Evolutionary conservation across 1,284 basidiomycete species (phyloP).

Genomic region (Ganoderma lucidum): DNA sequence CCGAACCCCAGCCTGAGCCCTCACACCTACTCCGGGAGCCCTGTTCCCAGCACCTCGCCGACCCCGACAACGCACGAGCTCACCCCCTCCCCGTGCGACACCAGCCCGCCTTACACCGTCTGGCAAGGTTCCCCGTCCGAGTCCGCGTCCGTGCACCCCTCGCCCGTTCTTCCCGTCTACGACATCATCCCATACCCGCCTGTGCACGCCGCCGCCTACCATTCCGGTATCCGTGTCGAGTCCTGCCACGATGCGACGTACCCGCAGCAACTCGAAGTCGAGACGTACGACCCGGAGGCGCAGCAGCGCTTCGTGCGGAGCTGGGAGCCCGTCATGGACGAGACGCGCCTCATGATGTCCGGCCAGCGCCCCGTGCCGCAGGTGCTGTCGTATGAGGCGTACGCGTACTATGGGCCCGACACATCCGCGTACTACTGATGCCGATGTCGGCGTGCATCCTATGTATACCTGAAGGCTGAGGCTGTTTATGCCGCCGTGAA

Average conservation of each 20-base stretch:
- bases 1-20: not conserved
- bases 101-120: not conserved
- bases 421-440: conserved; percentile 2
- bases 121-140: not conserved
- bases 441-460: no score
- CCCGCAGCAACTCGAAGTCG: not conserved
- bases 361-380: conserved; percentile 8
- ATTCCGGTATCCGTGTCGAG: not conserved
- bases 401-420: not conserved
- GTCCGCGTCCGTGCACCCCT: not conserved
- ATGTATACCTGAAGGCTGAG: not conserved
- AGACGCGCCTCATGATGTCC: conserved; percentile 18
- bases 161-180: not conserved
- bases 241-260: not conserved
- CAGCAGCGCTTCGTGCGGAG: conserved; percentile 19
- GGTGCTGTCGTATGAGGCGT: not conserved
- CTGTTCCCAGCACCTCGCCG: not conserved
- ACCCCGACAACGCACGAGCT: not conserved
- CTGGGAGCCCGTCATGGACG: conserved; percentile 24
- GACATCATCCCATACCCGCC: conserved; percentile 1
- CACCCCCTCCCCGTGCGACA: not conserved
- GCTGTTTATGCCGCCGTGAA: not conserved
- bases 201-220: not conserved
- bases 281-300: not conserved
- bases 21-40: not conserved